Evolutionary conservation across 192 early-diverging fungal genomes (phyloP).

Genomic region (Mortierella claussenii): DNA sequence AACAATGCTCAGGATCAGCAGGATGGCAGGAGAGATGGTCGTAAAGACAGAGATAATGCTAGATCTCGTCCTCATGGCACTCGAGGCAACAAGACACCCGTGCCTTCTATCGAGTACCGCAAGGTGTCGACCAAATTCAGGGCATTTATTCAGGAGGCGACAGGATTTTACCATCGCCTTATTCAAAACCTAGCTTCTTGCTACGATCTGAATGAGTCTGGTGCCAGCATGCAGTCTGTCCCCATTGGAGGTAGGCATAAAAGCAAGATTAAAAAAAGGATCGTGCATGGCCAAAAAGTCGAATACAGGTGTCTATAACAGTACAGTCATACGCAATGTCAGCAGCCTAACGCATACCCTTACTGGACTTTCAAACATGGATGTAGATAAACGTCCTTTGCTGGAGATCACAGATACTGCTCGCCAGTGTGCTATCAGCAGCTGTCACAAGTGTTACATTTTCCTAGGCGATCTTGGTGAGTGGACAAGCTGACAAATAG

Average conservation of each 20-base stretch:
- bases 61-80: constrained; percentile 35
- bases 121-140: constrained; percentile 56
- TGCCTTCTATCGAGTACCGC: constrained; percentile 31
- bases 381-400: constrained; percentile 30
- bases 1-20: constrained; percentile 12
- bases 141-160: constrained; percentile 62
- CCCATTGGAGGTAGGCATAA: constrained; percentile 33
- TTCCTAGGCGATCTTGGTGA: constrained; percentile 76
- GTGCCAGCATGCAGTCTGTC: constrained; percentile 45
- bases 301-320: no score
- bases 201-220: constrained; percentile 54
- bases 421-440: constrained; percentile 50
- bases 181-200: constrained; percentile 56
- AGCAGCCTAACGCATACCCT: not conserved
- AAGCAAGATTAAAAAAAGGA: not conserved
- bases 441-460: constrained; percentile 66
- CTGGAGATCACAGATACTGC: constrained; percentile 37
- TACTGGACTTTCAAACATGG: not conserved
- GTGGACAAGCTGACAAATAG: constrained; percentile 14
- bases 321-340: no score
- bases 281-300: not conserved
- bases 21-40: constrained; percentile 10
- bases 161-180: constrained; percentile 62
- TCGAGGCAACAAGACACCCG: constrained; percentile 26
- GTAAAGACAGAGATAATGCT: constrained; percentile 17